Conservation (phyloP, 2,329 filamentous ascomycete species). For the Hyphodiscus sp. region DNA sequence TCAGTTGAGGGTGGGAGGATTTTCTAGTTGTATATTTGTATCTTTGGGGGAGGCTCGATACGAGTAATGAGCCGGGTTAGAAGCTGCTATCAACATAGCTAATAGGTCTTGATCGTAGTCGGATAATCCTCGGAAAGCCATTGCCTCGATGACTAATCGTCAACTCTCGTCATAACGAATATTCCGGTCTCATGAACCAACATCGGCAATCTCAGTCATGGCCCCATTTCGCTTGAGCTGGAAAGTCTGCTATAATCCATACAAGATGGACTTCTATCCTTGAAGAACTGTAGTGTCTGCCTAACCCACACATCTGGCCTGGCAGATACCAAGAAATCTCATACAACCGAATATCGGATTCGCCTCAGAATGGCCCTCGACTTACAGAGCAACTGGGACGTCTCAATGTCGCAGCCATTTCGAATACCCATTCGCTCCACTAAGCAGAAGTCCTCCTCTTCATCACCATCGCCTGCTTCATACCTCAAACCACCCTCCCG, state of each 20-base stretch:
- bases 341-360: background rate
- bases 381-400: slow-evolving; percentile 27
- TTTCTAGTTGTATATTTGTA: too few species aligned
- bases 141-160: too few species aligned
- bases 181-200: background rate
- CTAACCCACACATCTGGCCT: background rate
- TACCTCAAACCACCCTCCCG: slow-evolving; percentile 5
- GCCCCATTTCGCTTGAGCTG: background rate
- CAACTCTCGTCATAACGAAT: too few species aligned
- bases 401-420: slow-evolving; percentile 26
- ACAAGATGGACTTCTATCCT: background rate
- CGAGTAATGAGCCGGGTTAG: too few species aligned
- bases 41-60: too few species aligned
- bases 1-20: too few species aligned
- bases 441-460: background rate
- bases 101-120: too few species aligned
- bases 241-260: background rate
- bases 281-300: background rate
- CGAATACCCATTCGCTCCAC: slow-evolving; percentile 7
- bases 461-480: background rate
- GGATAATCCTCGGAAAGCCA: too few species aligned
- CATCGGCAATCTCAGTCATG: background rate
- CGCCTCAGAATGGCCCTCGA: slow-evolving; percentile 19
- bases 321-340: background rate
- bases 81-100: too few species aligned